These are phyloP conservation scores for Paramecium sexaurelia DNA, from an alignment of 73 alveolate species.

Conservation along the genomic window DNA sequence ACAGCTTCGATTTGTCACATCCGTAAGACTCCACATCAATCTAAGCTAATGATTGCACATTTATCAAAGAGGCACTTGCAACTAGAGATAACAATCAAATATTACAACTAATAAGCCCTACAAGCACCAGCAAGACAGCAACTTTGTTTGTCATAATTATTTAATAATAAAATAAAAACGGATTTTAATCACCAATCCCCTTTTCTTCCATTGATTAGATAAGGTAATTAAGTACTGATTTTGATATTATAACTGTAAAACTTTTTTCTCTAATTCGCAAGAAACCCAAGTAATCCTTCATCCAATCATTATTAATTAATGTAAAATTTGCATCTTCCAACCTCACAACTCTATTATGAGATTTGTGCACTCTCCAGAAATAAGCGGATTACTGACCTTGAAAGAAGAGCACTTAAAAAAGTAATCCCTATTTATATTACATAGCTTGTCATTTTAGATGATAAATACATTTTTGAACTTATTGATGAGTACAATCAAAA, in stretches of 20 bases:
- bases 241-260: neutral
- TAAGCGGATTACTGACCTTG: neutral
- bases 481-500: neutral
- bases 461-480: neutral
- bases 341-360: neutral
- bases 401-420: neutral
- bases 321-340: neutral
- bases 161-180: constrained; percentile 30
- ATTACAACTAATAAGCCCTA: neutral
- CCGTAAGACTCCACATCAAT: constrained; percentile 36
- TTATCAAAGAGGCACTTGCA: neutral
- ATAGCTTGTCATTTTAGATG: neutral
- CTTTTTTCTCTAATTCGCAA: neutral
- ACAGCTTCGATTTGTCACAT: constrained; percentile 51
- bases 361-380: neutral
- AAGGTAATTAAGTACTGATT: neutral
- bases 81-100: neutral
- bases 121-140: constrained; percentile 21
- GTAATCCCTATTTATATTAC: neutral
- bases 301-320: neutral
- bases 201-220: neutral
- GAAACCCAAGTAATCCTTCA: neutral
- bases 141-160: neutral
- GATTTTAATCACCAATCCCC: neutral
- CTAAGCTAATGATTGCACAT: constrained; percentile 2